These are phyloP conservation scores for Tetrahymena thermophila DNA, from an alignment of 73 alveolate species.

Conservation along the genomic window DNA sequence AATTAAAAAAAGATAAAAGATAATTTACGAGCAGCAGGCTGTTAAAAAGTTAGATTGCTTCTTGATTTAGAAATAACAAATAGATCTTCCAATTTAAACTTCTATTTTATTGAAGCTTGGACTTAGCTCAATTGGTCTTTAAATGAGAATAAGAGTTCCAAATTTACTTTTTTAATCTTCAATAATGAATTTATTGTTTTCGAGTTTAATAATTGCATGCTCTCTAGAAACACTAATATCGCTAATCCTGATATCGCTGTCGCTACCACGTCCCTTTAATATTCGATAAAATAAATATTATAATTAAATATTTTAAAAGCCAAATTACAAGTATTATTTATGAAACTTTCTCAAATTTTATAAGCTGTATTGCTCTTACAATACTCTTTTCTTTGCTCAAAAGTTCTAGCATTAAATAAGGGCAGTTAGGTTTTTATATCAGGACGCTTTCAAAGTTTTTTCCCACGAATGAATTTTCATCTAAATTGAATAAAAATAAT, in stretches of 20 bases:
- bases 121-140: constrained; percentile 37
- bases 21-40: background rate
- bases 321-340: constrained; percentile 15
- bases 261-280: constrained; percentile 73
- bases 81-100: constrained; percentile 58
- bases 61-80: constrained; percentile 32
- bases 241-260: constrained; percentile 65
- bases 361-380: constrained; percentile 19
- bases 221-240: constrained; percentile 72
- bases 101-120: constrained; percentile 19
- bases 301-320: background rate
- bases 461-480: background rate
- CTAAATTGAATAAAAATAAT: background rate
- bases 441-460: background rate
- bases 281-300: background rate
- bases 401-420: constrained; percentile 18
- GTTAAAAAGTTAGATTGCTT: background rate
- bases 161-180: constrained; percentile 78
- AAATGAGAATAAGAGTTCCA: constrained; percentile 72
- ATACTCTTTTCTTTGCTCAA: background rate
- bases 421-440: background rate
- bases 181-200: constrained; percentile 50
- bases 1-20: background rate
- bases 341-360: constrained; percentile 11
- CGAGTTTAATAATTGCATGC: constrained; percentile 69